phyloP scores from a whole-genome alignment of 2,329 filamentous ascomycete genomes.

The Pochonia chlamydosporia region DNA sequence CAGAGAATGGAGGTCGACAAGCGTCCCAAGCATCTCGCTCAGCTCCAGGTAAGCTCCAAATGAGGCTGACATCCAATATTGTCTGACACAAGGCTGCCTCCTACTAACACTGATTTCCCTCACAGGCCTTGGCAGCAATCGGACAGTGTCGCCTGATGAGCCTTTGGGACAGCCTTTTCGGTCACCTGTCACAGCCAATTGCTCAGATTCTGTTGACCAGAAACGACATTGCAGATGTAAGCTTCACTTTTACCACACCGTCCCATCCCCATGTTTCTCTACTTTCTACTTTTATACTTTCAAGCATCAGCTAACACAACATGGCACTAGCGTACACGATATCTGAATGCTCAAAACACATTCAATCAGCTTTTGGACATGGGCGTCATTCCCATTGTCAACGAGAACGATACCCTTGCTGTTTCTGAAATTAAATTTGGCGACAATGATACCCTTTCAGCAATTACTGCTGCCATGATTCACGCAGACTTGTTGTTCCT shows the following conservation, averaged over 20 bases:
- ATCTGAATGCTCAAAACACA: constrained; percentile 94
- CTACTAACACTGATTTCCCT: constrained; percentile 2
- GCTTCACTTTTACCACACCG: constrained; percentile 15
- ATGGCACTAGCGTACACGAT: constrained; percentile 67
- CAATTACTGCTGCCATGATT: constrained; percentile 95
- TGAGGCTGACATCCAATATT: background rate
- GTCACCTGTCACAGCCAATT: constrained; percentile 80
- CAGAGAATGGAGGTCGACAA: constrained; percentile 83
- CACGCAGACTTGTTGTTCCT: constrained; percentile 94
- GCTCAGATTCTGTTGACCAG: constrained; percentile 91
- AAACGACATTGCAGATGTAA: constrained; percentile 91
- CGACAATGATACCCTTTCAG: constrained; percentile 95
- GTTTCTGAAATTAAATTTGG: constrained; percentile 99
- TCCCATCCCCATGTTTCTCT: too few species aligned
- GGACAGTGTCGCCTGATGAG: constrained; percentile 93
- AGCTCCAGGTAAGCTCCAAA: constrained; percentile 60
- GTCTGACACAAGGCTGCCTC: background rate
- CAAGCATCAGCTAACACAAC: constrained; percentile 9
- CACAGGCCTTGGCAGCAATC: constrained; percentile 81
- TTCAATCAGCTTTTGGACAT: constrained; percentile 85
- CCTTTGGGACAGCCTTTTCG: constrained; percentile 91
- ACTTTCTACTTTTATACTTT: background rate
- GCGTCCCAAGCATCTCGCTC: constrained; percentile 82
- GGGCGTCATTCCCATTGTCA: constrained; percentile 97
- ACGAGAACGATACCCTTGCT: constrained; percentile 95